Evolutionary conservation across 2,329 filamentous ascomycete species (phyloP), one percentile per base, ranked within the genome.

Genomic region (Orbilia blumenaviensis): DNA sequence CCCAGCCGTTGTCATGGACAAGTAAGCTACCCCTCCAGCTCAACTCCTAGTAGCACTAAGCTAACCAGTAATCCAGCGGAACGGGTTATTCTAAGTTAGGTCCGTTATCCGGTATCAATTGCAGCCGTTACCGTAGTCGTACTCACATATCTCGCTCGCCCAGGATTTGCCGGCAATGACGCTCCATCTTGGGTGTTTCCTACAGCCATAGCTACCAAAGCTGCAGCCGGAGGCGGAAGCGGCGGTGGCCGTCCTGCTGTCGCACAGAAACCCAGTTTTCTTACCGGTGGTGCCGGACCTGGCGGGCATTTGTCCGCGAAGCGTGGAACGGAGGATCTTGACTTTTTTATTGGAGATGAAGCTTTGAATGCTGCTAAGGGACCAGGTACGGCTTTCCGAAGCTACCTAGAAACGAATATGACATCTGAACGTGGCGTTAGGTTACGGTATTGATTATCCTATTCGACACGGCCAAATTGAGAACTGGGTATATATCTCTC

Each of bases 1-100:
- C 83, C 95, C 95, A 82, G 95, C 95, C 92, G 95, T 99, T 97
- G 95, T 99, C 93, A 99, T 99, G 94, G 95, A 99, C 95, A 99
- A 99, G 95, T 97, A 91, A 86, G 93, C 23, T 58, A 79, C 81
- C 82, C 78, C 81, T 81, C 82, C 81, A 80, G 12, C 21, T 82
- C 72, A 56, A 48, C 6, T 44, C 79, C 8, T 10, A 42, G 16
- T 16, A 46, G 32, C 50, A 42, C 71, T 79, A 25, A 76, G 64
- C 72, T 76, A 52, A 76, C 60, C 23, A 34, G 9, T 4, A 82
- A 79, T 56, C 77, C 84, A 99, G 95, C 91, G 95, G 95, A 87
- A 99, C 95, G 86, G 95, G 95, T 82, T 99, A 96, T 86, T 98
- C 95, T 77, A 99, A 99, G 88, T 91, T 99, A 85, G 95, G 95